Conservation (phyloP, 306 rosid species). For the Malus asiatica region DNA sequence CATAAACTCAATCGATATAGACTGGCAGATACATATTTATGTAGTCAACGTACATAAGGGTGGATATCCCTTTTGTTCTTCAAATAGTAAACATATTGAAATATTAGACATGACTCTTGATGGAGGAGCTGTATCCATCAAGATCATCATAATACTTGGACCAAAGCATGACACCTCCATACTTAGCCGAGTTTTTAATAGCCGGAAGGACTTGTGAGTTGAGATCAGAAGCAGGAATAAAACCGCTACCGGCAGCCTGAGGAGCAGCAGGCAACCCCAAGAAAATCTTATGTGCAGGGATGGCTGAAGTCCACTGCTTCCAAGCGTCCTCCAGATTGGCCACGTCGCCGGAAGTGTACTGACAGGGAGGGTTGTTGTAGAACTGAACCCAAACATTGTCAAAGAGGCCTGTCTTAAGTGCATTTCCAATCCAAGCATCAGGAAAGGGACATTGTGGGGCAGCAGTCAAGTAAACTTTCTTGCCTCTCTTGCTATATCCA, state of each 20-base stretch:
- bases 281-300: conserved; percentile 35
- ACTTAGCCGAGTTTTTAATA: conserved; percentile 24
- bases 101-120: not conserved
- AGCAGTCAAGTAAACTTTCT: conserved; percentile 17
- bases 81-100: no score
- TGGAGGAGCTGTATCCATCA: conserved; percentile 28
- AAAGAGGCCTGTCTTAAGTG: conserved; percentile 21
- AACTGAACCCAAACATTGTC: conserved; percentile 60
- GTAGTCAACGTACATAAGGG: no score
- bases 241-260: conserved; percentile 40
- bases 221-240: conserved; percentile 18
- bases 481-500: not conserved
- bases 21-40: not conserved
- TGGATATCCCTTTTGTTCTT: no score
- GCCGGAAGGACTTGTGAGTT: conserved; percentile 25
- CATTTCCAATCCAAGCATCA: conserved; percentile 19
- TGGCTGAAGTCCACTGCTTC: conserved; percentile 47
- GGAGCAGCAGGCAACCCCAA: conserved; percentile 61
- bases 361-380: conserved; percentile 57
- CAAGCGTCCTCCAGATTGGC: conserved; percentile 35
- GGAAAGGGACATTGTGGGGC: conserved; percentile 34
- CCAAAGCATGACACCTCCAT: conserved; percentile 44
- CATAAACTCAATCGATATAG: not conserved
- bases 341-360: conserved; percentile 25
- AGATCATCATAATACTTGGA: conserved; percentile 19